A percentile compares a stretch with the other conserved stretches of the same genome.
Conservation (phyloP, 768 basidiomycete genomes). For the Mycena albidolilacea region DNA sequence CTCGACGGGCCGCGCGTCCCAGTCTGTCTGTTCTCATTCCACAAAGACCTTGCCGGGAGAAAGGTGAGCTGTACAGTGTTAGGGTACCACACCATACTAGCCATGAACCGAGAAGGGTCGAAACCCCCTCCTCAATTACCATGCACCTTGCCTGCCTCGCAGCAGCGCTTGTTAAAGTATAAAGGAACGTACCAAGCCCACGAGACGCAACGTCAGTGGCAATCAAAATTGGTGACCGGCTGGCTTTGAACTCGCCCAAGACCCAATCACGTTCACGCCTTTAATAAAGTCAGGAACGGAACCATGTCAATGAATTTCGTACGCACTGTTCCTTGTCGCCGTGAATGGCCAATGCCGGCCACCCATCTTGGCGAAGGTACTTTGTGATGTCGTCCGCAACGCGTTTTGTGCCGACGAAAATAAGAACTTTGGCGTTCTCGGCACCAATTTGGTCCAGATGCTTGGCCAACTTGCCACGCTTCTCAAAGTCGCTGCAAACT, state of each 20-base stretch:
- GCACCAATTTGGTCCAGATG: conserved; percentile 96
- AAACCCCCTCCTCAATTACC: conserved; percentile 39
- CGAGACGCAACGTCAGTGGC: conserved; percentile 99
- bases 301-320: not conserved
- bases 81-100: conserved; percentile 46
- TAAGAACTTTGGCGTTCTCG: conserved; percentile 98
- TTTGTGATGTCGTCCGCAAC: conserved; percentile 99
- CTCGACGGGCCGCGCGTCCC: conserved; percentile 53
- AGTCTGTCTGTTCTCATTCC: conserved; percentile 51
- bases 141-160: conserved; percentile 45
- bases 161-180: conserved; percentile 67
- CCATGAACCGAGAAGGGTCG: conserved; percentile 39
- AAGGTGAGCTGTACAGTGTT: conserved; percentile 40
- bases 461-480: conserved; percentile 95
- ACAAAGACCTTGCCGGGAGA: conserved; percentile 34
- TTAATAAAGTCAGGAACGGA: conserved; percentile 18
- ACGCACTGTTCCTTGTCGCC: conserved; percentile 99
- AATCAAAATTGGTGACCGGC: conserved; percentile 96
- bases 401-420: conserved; percentile 98
- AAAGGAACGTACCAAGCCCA: conserved; percentile 94
- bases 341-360: conserved; percentile 99
- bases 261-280: conserved; percentile 99
- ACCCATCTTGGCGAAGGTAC: conserved; percentile 96
- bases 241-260: conserved; percentile 96
- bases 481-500: conserved; percentile 97